phyloP scores from a whole-genome alignment of 2,329 filamentous ascomycete genomes.

The Rutstroemia sp. region DNA sequence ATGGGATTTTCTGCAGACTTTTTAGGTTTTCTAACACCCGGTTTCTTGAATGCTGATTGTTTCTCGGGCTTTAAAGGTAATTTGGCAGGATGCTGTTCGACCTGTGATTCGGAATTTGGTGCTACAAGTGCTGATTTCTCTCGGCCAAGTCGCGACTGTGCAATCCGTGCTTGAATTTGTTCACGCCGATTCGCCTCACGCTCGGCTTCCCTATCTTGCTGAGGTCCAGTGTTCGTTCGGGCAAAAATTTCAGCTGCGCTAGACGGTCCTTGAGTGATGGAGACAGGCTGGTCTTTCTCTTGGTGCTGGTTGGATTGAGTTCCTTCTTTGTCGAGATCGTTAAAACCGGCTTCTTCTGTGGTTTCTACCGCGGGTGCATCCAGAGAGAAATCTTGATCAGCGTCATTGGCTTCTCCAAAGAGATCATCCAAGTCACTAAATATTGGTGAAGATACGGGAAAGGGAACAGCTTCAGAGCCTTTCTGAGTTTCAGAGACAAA shows the following conservation, averaged over 20 bases:
- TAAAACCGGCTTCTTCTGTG: too few relatives aligned
- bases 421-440: too few relatives aligned
- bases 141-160: neutral
- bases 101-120: neutral
- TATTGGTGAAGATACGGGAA: too few relatives aligned
- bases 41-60: too few relatives aligned
- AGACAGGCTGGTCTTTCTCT: neutral
- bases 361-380: too few relatives aligned
- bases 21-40: too few relatives aligned
- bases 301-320: too few relatives aligned
- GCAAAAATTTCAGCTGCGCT: constrained; percentile 1
- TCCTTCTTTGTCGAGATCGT: too few relatives aligned
- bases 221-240: neutral
- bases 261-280: neutral
- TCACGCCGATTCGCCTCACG: neutral
- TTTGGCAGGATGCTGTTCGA: neutral
- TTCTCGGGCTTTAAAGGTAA: neutral
- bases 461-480: too few relatives aligned
- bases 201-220: neutral
- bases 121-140: neutral
- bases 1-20: neutral
- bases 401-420: too few relatives aligned
- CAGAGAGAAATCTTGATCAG: too few relatives aligned
- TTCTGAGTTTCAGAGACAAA: too few relatives aligned
- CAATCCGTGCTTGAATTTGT: neutral